A percentile compares a stretch with the other conserved stretches of the same genome.
Conservation (phyloP, 2,329 filamentous ascomycete genomes). For the Biscogniauxia sp. region DNA sequence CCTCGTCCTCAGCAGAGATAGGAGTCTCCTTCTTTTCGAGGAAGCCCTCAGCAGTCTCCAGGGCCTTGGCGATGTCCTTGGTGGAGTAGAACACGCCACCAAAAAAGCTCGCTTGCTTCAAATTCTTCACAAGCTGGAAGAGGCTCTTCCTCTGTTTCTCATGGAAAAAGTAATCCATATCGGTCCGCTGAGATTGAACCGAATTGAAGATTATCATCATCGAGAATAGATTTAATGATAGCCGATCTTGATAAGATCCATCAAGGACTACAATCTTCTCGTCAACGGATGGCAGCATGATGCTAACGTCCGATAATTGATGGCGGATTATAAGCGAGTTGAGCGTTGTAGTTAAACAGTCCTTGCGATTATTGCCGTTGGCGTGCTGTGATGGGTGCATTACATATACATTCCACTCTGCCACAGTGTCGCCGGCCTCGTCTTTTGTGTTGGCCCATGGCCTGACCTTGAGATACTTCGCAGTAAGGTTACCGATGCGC, state of each 20-base stretch:
- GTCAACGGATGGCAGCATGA: slow-evolving; percentile 67
- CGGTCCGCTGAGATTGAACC: slow-evolving; percentile 80
- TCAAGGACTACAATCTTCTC: slow-evolving; percentile 73
- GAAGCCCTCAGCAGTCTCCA: slow-evolving; percentile 68
- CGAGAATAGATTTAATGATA: slow-evolving; percentile 81
- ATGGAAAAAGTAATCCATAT: slow-evolving; percentile 88
- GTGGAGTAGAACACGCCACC: slow-evolving; percentile 72
- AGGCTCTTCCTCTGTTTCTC: slow-evolving; percentile 66
- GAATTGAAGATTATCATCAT: slow-evolving; percentile 84
- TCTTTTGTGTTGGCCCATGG: slow-evolving; percentile 69
- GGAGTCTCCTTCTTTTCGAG: slow-evolving; percentile 58
- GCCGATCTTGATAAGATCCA: slow-evolving; percentile 79
- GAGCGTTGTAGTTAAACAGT: slow-evolving; percentile 67
- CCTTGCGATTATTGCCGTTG: slow-evolving; percentile 54
- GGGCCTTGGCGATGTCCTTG: slow-evolving; percentile 59
- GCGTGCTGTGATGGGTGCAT: slow-evolving; percentile 53
- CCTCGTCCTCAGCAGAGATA: slow-evolving; percentile 60
- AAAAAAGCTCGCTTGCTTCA: slow-evolving; percentile 83
- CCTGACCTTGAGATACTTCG: slow-evolving; percentile 70
- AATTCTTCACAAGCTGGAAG: slow-evolving; percentile 68
- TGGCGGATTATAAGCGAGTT: slow-evolving; percentile 82
- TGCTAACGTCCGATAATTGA: slow-evolving; percentile 65
- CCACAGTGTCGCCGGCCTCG: slow-evolving; percentile 54
- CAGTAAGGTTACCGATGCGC: slow-evolving; percentile 62
- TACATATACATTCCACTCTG: slow-evolving; percentile 73